A percentile compares a stretch with the other conserved stretches of the same genome.
Evolutionary conservation across 208 protist genomes (phyloP).

Genomic region (Histomonas meleagridis): DNA sequence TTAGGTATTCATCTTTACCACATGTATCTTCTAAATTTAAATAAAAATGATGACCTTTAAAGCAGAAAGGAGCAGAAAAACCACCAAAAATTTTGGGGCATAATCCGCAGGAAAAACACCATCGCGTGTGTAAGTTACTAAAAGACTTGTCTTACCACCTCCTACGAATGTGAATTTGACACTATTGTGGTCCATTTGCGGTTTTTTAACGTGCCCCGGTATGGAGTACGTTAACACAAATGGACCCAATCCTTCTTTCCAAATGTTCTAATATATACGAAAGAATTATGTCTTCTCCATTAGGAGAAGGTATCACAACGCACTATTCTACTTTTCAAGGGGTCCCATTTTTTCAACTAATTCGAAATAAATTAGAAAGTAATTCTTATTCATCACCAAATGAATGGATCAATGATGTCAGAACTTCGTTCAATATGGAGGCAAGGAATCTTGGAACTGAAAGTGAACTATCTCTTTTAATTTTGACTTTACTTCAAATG

Average conservation of each 20-base stretch:
- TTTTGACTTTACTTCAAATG: not conserved
- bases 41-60: not conserved
- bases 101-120: conserved; percentile 67
- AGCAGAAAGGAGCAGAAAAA: conserved; percentile 62
- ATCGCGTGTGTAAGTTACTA: conserved; percentile 71
- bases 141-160: conserved; percentile 63
- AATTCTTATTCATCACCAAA: not conserved
- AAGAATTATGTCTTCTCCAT: not conserved
- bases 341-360: not conserved
- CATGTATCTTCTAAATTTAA: no score
- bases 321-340: no score
- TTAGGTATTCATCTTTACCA: no score
- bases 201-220: no score
- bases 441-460: not conserved
- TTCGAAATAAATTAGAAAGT: not conserved
- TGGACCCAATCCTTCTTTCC: not conserved
- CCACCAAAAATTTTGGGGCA: conserved; percentile 69
- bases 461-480: not conserved
- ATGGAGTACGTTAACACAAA: no score
- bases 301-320: not conserved
- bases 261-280: not conserved
- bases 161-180: no score
- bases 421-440: not conserved
- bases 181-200: no score
- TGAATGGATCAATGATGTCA: not conserved